Evolutionary conservation across 805 yeast genomes (phyloP), one percentile per base, ranked within the genome.

Genomic region (Maudiozyma pseudohumilis): DNA sequence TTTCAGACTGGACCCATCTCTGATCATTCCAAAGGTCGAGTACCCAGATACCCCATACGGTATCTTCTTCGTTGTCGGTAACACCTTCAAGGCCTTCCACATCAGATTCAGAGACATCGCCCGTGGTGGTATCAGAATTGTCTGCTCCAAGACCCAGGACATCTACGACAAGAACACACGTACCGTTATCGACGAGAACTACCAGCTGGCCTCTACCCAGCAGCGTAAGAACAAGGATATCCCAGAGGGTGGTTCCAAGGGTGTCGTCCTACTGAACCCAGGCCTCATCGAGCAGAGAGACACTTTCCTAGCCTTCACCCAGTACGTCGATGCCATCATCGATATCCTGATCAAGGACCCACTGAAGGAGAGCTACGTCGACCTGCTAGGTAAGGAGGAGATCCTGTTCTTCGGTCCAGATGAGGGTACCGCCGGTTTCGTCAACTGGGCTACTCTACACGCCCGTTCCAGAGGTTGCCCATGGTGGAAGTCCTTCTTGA

Each of bases 191-290:
- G 97, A 92, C 61, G 98, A 89, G 64, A 89, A 92, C 65, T 89
- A 92, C 65, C 88, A 88, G 59, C 73, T 89, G 61, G 97, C 98
- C 29, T 75, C 80, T 39, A 89, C 98, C 31, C 98, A 89, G 65
- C 98, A 92, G 67, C 74, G 89, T 48, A 89, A 89, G 65, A 92
- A 89, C 67, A 89, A 89, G 68, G 98, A 89, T 67, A 92, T 89
- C 42, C 97, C 98, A 34, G 98, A 89, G 69, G 97, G 98, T 58
- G 98, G 98, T 26, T 85, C 96, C 29, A 89, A 89, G 61, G 98
- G 98, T 66, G 98, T 92, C 34, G 83, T 92, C 40, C 71, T 89
- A 52, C 70, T 89, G 48, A 88, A 81, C 53, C 79, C 82, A 30
- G 83, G 82, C 40, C 44, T 60, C 37, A 66, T 66, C 30, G 80